Evolutionary conservation across 1,139 yeast species (phyloP), one percentile per base, ranked within the genome.

Genomic region (Taphrina betulina): DNA sequence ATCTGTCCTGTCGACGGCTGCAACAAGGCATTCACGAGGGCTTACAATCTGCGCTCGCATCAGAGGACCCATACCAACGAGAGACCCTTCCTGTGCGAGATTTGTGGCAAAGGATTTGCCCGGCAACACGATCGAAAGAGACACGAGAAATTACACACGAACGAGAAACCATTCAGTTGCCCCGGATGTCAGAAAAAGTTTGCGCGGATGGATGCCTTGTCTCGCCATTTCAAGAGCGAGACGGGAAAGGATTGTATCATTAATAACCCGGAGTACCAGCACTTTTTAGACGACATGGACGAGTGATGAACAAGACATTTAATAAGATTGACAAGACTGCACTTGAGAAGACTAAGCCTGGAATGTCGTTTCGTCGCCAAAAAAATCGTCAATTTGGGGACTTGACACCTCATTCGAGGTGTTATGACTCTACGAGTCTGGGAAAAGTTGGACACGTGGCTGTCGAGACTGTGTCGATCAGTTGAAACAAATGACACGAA

Each of bases 161-260:
- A 97, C 2, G 92, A 86, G 68, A 90, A 88, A 74, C 79, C 85
- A 66, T 92, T 80, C 67, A 88, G 83, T 62, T 92, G 98, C 70
- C 92, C 95, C 85, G 98, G 98, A 0, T 92, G 98, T 71, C 94
- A 94, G 1, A 81, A 92, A 64, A 80, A 83, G 65, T 92, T 92
- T 74, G 97, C 97, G 1, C 74, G 98, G 53, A 95, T 97, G 5
- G 98, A 92, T 73, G 98, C 97, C 0, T 71, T 92, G 57, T 82
- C 96, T 22, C 75, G 98, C 63, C 98, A 92, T 71, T 89, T 92
- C 71, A 85, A 90, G 66, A 89, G 97, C 0, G 97, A 89, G 65
- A 86, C 90, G 31, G 98, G 98, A 8, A 80, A 83, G 63, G 81
- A 78, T 61, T 92, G 98, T 75, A 84, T 92, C 26, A 34, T 44